Evolutionary conservation across 1,139 yeast species (phyloP), one percentile per base, ranked within the genome.

Genomic region (Pneumocystis wakefieldiae): DNA sequence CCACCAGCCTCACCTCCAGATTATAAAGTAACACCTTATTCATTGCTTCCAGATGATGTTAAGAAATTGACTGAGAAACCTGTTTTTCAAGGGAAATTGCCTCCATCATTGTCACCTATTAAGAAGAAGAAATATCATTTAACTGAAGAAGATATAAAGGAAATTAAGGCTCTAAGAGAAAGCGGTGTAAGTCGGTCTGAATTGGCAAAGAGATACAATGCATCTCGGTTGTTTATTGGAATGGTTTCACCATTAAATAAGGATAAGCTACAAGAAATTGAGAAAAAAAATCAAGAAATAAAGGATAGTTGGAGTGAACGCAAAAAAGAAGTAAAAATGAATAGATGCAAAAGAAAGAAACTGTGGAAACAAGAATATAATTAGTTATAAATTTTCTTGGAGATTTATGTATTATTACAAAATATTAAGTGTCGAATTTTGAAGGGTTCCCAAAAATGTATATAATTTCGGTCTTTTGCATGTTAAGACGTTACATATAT

Each of bases 1-100:
- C 64, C 64, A 4, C 64, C 64, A 3, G 61, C 64, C 19, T 63
- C 64, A 10, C 60, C 64, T 15, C 64, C 64, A 3, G 60, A 61
- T 61, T 55, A 59, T 28, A 58, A 15, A 15, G 35, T 63, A n/a
- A 63, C 64, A 5, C 64, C 64, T 10, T 38, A 55, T 28, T 32
- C 61, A 10, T 61, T 63, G 19, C 55, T 63, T 24, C 64, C 64
- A 37, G 58, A 62, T 15, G 58, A 60, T 3, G 42, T 63, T 19
- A 57, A 63, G 14, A 48, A 62, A n/a, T 24, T 59, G 14, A 37
- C 58, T 29, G 24, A 36, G 15, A 29, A 37, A 5, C 55, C 29
- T n/a, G 39, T 32, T 32, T 36, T 58, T 19, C 29, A 36, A 2
- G 39, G 60, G 2, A 39, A 4, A 7, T 19, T 35, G 10, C 64